Percentiles rank a stretch among this genome's conserved stretches.
Evolutionary conservation across 2,329 filamentous ascomycete species (phyloP).

Genomic region (Sclerotinia minor): DNA sequence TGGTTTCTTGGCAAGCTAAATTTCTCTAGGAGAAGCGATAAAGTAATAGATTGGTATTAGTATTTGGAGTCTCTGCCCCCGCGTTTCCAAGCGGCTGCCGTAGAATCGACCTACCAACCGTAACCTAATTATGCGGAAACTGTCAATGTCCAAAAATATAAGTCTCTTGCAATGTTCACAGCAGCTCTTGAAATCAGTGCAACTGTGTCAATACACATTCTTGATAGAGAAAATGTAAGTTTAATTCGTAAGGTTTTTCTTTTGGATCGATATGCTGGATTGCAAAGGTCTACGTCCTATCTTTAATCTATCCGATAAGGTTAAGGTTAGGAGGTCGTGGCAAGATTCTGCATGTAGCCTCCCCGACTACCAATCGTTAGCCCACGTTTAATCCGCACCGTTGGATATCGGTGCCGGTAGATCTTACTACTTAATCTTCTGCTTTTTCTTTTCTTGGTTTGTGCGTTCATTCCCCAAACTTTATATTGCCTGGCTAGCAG

Average conservation of each 20-base stretch:
- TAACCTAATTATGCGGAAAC: neutral
- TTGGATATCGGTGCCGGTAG: constrained; percentile 1
- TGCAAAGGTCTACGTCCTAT: neutral
- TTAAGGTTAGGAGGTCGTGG: neutral
- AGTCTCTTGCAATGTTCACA: neutral
- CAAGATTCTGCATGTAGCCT: neutral
- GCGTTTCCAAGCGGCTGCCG: no score
- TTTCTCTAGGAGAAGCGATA: no score
- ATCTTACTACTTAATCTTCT: neutral
- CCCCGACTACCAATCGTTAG: constrained; percentile 9
- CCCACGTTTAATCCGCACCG: neutral
- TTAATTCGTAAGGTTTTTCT: neutral
- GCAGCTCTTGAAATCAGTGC: neutral
- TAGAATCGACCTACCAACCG: no score
- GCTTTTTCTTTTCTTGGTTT: neutral
- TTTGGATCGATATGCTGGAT: neutral
- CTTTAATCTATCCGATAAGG: neutral
- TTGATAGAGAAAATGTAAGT: neutral
- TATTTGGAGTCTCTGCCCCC: no score
- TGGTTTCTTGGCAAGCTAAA: no score
- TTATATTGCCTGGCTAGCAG: neutral
- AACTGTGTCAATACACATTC: neutral
- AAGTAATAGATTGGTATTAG: no score
- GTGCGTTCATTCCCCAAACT: neutral
- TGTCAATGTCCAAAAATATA: neutral